phyloP scores from a whole-genome alignment of 805 yeast species.

The Myxozyma melibiosi region DNA sequence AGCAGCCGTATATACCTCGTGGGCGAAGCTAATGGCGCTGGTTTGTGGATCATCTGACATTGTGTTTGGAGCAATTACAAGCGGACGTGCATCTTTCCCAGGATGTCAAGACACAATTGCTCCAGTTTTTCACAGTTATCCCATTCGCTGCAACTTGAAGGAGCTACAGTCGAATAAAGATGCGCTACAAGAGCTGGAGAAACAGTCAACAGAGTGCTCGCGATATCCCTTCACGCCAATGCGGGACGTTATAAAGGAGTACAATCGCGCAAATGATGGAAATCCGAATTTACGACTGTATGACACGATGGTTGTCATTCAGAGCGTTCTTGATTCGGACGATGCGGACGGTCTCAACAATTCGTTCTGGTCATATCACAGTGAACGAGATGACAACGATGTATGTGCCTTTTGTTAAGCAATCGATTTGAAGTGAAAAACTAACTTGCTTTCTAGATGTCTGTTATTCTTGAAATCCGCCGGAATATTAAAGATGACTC shows the following conservation, averaged over 20 bases:
- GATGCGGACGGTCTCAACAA: conserved; percentile 14
- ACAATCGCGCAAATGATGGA: neutral
- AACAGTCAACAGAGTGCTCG: neutral
- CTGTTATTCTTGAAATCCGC: conserved; percentile 19
- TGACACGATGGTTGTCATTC: conserved; percentile 29
- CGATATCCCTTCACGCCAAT: conserved; percentile 25
- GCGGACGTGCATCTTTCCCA: conserved; percentile 30
- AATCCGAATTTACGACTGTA: conserved; percentile 2
- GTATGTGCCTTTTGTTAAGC: neutral
- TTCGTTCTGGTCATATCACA: conserved; percentile 10
- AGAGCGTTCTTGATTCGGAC: neutral
- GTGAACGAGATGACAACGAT: conserved; percentile 22
- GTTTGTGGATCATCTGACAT: conserved; percentile 27
- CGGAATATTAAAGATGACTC: neutral
- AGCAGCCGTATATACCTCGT: conserved; percentile 26
- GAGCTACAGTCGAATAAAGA: neutral
- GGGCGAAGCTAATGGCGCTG: conserved; percentile 29
- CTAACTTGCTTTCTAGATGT: conserved; percentile 5
- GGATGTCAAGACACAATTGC: conserved; percentile 23
- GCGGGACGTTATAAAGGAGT: conserved; percentile 9
- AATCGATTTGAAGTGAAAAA: neutral
- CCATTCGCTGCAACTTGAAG: conserved; percentile 17
- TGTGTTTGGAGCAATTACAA: conserved; percentile 33
- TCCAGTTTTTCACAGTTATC: conserved; percentile 28
- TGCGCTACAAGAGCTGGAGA: conserved; percentile 5